These are phyloP conservation scores for Chytriomyces hyalinus DNA, from an alignment of 192 early-diverging fungal genomes.

Conservation along the genomic window DNA sequence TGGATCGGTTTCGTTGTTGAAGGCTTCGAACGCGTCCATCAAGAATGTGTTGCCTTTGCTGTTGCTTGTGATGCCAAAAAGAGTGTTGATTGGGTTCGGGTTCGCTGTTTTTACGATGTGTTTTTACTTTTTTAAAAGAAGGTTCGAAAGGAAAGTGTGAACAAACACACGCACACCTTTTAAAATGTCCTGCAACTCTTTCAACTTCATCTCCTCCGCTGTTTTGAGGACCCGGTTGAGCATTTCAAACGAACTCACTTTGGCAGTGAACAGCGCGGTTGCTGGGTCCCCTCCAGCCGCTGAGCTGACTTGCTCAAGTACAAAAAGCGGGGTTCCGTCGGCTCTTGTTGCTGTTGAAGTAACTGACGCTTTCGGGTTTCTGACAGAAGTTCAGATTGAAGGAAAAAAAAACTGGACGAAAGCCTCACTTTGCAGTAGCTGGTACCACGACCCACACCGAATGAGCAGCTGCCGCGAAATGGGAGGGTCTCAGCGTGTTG, in stretches of 20 bases:
- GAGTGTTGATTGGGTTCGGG: slow-evolving; percentile 52
- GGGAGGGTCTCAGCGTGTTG: slow-evolving; percentile 34
- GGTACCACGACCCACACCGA: slow-evolving; percentile 27
- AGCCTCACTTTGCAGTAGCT: slow-evolving; percentile 29
- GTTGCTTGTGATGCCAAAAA: slow-evolving; percentile 52
- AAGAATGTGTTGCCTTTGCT: slow-evolving; percentile 34
- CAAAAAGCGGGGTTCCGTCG: slow-evolving; percentile 56
- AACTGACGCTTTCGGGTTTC: slow-evolving; percentile 42
- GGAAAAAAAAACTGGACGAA: not conserved
- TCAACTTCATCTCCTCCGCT: slow-evolving; percentile 53
- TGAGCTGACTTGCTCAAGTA: slow-evolving; percentile 39
- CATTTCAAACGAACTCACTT: slow-evolving; percentile 51
- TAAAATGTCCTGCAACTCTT: slow-evolving; percentile 57
- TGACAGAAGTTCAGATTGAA: slow-evolving; percentile 2
- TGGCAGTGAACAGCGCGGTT: slow-evolving; percentile 32
- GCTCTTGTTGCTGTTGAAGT: slow-evolving; percentile 36
- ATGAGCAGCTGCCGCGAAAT: slow-evolving; percentile 33
- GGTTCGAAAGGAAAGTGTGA: not conserved
- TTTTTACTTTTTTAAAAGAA: not conserved
- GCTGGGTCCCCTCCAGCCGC: slow-evolving; percentile 17
- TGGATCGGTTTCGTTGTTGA: slow-evolving; percentile 49
- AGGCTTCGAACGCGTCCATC: slow-evolving; percentile 59
- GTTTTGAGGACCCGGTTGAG: slow-evolving; percentile 49
- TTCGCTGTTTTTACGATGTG: slow-evolving; percentile 43
- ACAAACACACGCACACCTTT: slow-evolving; percentile 45